Evolutionary conservation across 176 grass and related monocot genomes (phyloP), one percentile per base, ranked within the genome.

Genomic region (Aegilops tauschii): DNA sequence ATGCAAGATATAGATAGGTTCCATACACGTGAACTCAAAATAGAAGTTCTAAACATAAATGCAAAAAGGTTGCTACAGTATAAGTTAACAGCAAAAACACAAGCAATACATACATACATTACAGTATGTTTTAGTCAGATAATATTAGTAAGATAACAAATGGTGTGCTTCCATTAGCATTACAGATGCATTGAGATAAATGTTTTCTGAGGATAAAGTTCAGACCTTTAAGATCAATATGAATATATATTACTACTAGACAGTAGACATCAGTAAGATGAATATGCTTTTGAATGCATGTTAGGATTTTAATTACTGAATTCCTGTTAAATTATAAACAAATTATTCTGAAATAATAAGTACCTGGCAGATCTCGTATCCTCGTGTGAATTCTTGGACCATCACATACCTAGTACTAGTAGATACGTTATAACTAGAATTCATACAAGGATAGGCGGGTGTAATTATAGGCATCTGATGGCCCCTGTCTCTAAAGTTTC

Each of bases 401-500:
- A 98, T 96, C 50, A 98, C 85, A 50, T 88, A 65, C 79, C 87
- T 89, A 75, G 96, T 96, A 76, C 96, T 98, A 17, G 84, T 52
- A 75, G 93, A 96, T 59, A 98, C 93, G 65, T 98, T 98, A 78
- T 94, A 98, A 66, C 96, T 94, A 39, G 92, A 98, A 87, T 96
- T 98, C 96, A 96, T 98, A 86, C 90, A 85, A 52, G 96, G 96
- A 89, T 98, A 98, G 32, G 93, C 96, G 18, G 96, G 96, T 77
- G 96, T 98, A 82, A 98, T 98, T 70, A 98, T 98, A 65, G 96
- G 96, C 96, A 98, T 98, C 20, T 90, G 92, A 76, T 98, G 93
- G 10, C 89, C 78, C 82, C 90, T 95, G 65, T 98, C 96, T 89
- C 88, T 96, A 64, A 77, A 94, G 84, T 98, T 94, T 87, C 82